These are phyloP conservation scores for Lycium barbarum DNA, from an alignment of 257 asterid genomes.

Conservation along the genomic window DNA sequence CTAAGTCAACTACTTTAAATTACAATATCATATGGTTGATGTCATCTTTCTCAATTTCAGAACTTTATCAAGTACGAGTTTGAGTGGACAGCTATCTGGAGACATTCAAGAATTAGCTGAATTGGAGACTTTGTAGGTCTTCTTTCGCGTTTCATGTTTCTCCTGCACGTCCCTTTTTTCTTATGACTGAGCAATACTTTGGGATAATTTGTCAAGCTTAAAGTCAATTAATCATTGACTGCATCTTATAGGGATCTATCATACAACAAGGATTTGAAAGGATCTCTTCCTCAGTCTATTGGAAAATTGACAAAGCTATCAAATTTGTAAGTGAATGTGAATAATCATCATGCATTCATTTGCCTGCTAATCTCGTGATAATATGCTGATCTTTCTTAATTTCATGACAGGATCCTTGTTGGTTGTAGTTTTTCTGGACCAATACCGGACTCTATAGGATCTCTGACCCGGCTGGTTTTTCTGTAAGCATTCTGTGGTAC, in stretches of 20 bases:
- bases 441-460: constrained; percentile 78
- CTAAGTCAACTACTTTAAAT: background rate
- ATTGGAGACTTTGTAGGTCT: constrained; percentile 76
- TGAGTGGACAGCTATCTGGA: constrained; percentile 71
- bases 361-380: background rate
- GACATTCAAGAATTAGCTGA: constrained; percentile 65
- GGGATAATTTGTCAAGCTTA: background rate
- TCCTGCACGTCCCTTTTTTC: background rate
- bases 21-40: background rate
- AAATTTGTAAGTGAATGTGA: constrained; percentile 68
- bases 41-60: constrained; percentile 48
- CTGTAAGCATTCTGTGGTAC: constrained; percentile 61
- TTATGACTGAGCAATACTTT: background rate
- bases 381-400: constrained; percentile 24
- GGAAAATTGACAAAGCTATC: constrained; percentile 66
- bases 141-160: constrained; percentile 13
- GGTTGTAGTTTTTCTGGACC: constrained; percentile 84
- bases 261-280: constrained; percentile 66
- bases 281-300: constrained; percentile 67
- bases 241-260: constrained; percentile 75
- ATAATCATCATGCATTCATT: background rate
- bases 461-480: constrained; percentile 55
- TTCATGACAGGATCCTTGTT: constrained; percentile 63
- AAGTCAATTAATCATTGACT: constrained; percentile 9
- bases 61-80: constrained; percentile 58